These are phyloP conservation scores for Neofusicoccum kwambonambiense DNA, from an alignment of 2,329 filamentous ascomycete genomes.

Conservation along the genomic window DNA sequence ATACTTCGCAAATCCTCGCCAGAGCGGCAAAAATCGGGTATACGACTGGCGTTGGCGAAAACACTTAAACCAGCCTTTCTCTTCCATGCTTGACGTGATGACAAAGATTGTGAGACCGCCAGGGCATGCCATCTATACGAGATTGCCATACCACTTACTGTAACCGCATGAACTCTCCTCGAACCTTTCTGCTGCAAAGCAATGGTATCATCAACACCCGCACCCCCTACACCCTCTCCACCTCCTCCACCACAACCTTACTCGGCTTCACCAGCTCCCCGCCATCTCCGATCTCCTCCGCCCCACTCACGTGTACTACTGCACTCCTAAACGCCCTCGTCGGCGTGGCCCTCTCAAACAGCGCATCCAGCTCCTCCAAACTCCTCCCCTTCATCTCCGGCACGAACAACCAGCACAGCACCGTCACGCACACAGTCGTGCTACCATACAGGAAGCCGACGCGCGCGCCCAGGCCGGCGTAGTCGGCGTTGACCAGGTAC, in stretches of 20 bases:
- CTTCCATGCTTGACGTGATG: too few species aligned
- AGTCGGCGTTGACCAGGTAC: slow-evolving; percentile 53
- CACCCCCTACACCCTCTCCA: background rate
- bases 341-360: slow-evolving; percentile 25
- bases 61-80: too few species aligned
- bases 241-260: slow-evolving; percentile 5
- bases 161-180: background rate
- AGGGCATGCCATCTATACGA: too few species aligned
- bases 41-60: too few species aligned
- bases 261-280: background rate
- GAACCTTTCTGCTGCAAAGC: background rate
- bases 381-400: slow-evolving; percentile 36
- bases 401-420: slow-evolving; percentile 35
- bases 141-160: too few species aligned
- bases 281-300: background rate
- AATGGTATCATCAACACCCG: background rate
- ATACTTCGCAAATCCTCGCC: too few species aligned
- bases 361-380: slow-evolving; percentile 37
- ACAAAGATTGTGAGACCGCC: too few species aligned
- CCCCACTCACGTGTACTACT: background rate
- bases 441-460: slow-evolving; percentile 29
- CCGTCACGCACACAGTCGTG: slow-evolving; percentile 32
- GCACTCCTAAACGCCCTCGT: slow-evolving; percentile 5
- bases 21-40: too few species aligned
- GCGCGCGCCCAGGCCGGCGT: slow-evolving; percentile 49